Evolutionary conservation across 208 protist genomes (phyloP).

Genomic region (Lotmaria passim): DNA sequence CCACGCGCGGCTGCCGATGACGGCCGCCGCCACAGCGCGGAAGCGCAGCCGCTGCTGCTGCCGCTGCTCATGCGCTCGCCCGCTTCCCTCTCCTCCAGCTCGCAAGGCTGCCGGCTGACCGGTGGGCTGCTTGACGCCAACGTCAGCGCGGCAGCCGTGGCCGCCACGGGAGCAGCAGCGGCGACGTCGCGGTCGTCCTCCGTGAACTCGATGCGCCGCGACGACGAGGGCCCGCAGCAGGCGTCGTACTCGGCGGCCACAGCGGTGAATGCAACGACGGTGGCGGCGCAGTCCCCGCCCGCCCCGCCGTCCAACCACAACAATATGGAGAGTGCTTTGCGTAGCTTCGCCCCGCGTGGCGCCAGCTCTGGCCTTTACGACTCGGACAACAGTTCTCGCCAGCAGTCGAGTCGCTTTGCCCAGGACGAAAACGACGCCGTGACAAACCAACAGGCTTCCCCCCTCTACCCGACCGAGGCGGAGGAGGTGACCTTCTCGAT

Average conservation of each 20-base stretch:
- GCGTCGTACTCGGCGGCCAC: not conserved
- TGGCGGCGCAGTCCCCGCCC: conserved; percentile 15
- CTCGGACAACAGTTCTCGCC: conserved; percentile 1
- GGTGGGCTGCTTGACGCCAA: conserved; percentile 4
- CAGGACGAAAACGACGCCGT: conserved; percentile 1
- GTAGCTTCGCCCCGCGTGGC: not conserved
- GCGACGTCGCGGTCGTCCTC: conserved; percentile 18
- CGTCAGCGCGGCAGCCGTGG: not conserved
- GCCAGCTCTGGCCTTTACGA: not conserved
- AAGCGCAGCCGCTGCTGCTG: conserved; percentile 16
- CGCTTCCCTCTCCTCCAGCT: conserved; percentile 20
- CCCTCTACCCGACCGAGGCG: not conserved
- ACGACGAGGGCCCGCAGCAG: conserved; percentile 16
- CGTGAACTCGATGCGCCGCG: conserved; percentile 21
- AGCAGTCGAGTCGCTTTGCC: conserved; percentile 6
- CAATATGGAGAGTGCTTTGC: not conserved
- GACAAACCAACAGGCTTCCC: not conserved
- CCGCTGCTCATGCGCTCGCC: conserved; percentile 5
- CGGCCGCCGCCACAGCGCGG: not conserved
- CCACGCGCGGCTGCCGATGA: not conserved
- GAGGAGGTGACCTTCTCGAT: conserved; percentile 22
- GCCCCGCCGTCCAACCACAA: not conserved
- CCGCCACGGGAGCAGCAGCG: not conserved
- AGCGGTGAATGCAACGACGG: not conserved
- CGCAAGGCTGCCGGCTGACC: conserved; percentile 14